Evolutionary conservation across 2,329 filamentous ascomycete genomes (phyloP), one percentile per base, ranked within the genome.

Genomic region (Pseudogymnoascus pannorum): DNA sequence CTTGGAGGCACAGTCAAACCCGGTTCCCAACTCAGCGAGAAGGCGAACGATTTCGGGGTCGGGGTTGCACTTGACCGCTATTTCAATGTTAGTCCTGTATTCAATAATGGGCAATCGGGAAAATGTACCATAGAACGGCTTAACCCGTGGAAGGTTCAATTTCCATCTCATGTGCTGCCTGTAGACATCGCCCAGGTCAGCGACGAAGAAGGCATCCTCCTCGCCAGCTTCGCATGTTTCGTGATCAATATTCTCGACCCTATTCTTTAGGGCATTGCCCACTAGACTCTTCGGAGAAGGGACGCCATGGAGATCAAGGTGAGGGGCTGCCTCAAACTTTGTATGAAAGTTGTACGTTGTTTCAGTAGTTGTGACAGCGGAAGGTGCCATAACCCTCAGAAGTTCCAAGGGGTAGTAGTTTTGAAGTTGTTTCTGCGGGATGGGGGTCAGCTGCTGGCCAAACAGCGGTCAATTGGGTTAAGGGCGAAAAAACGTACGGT

Each of bases 101-200:
- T 54, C 35, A 57, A 22, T 60, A 57, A 20, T 35, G n/a, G 36
- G n/a, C 16, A 12, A 57, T n/a, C 33, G 44, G 8, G 59, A 60
- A 6, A 24, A 76, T 86, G 76, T 77, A 92, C 91, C 91, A 79
- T 97, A 99, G 72, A 97, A 97, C 42, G 94, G 94, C 78, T 92
- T 94, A 75, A 99, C 89, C 69, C 93, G 88, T 68, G 87, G 85
- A 72, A 99, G 80, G 74, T 95, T 93, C 81, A 87, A 85, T 85
- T 97, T 97, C 94, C 94, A 99, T 77, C 93, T 89, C 75, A 97
- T 80, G 72, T 97, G 93, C 85, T 99, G 94, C 77, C 94, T 91
- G 79, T 99, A 99, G 74, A 99, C 89, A 79, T 97, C 92, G 77
- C 94, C 94, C 72, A 99, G 86, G 79, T 99, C 94, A 71, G 92